These are phyloP conservation scores for Vitis hybrid DNA, from an alignment of 177 flowering plant genomes.

Conservation along the genomic window DNA sequence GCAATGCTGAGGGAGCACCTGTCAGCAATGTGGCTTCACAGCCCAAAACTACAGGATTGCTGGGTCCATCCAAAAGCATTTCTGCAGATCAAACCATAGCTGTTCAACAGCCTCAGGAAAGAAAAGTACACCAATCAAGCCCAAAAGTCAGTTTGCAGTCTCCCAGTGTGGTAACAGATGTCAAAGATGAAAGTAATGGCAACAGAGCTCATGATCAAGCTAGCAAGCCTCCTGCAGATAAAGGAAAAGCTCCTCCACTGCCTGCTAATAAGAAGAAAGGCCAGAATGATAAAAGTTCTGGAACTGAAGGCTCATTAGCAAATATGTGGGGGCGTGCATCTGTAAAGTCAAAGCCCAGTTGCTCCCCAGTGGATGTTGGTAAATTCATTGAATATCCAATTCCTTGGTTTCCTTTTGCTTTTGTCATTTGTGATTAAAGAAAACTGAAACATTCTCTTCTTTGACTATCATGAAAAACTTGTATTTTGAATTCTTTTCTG, in stretches of 20 bases:
- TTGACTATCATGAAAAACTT: background rate
- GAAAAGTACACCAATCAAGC: constrained; percentile 36
- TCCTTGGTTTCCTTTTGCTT: constrained; percentile 41
- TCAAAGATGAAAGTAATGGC: constrained; percentile 33
- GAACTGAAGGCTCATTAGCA: constrained; percentile 61
- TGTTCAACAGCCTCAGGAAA: constrained; percentile 35
- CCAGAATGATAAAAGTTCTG: constrained; percentile 49
- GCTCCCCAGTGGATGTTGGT: constrained; percentile 30
- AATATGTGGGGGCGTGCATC: constrained; percentile 90
- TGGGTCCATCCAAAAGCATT: constrained; percentile 31
- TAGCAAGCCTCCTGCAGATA: constrained; percentile 30
- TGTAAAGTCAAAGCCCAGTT: constrained; percentile 45
- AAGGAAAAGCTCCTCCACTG: constrained; percentile 36
- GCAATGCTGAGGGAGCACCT: constrained; percentile 42
- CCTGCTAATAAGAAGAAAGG: constrained; percentile 48
- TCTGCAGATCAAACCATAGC: constrained; percentile 20
- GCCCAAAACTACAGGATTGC: constrained; percentile 28
- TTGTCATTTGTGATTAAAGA: background rate
- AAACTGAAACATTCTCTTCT: background rate
- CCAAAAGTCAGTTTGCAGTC: constrained; percentile 32
- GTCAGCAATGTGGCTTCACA: constrained; percentile 19
- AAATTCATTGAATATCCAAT: constrained; percentile 19
- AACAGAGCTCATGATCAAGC: constrained; percentile 25
- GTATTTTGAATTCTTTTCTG: background rate
- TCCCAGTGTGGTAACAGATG: constrained; percentile 23